These are phyloP conservation scores for Mucor circinelloides DNA, from an alignment of 371 early-diverging fungal genomes.

Conservation along the genomic window DNA sequence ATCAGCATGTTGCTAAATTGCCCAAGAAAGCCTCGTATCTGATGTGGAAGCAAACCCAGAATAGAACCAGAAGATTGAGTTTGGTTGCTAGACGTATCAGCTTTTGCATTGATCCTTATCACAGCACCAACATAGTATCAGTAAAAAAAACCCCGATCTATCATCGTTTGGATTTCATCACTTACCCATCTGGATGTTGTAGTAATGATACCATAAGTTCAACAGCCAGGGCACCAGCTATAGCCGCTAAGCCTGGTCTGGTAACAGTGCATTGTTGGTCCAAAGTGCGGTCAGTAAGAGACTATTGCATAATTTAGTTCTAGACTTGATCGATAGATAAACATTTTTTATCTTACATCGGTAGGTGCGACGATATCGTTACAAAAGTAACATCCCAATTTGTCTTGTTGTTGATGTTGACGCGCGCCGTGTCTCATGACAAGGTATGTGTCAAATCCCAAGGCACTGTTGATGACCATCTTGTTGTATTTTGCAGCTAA, in stretches of 20 bases:
- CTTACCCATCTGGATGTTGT: constrained; percentile 83
- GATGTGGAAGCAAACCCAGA: constrained; percentile 87
- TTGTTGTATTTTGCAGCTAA: constrained; percentile 67
- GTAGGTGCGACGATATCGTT: constrained; percentile 94
- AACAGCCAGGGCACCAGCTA: constrained; percentile 85
- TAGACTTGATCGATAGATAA: not conserved
- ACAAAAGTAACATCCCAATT: constrained; percentile 94
- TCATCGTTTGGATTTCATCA: not conserved
- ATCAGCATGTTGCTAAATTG: constrained; percentile 84
- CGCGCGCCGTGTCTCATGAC: constrained; percentile 94
- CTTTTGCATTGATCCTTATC: constrained; percentile 39
- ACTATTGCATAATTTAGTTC: constrained; percentile 47
- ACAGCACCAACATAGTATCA: not conserved
- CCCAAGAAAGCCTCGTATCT: constrained; percentile 89
- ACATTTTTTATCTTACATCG: constrained; percentile 62
- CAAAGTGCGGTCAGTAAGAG: constrained; percentile 89
- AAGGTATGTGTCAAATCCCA: constrained; percentile 96
- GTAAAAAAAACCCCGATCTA: not conserved
- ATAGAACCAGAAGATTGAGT: constrained; percentile 23
- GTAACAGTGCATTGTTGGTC: constrained; percentile 99
- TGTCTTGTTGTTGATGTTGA: constrained; percentile 3
- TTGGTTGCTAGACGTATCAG: constrained; percentile 26
- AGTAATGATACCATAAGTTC: constrained; percentile 88
- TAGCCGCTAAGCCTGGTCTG: constrained; percentile 89
- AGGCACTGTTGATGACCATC: constrained; percentile 90